These are phyloP conservation scores for Tricholoma sp. DNA, from an alignment of 768 basidiomycete species.

Conservation along the genomic window DNA sequence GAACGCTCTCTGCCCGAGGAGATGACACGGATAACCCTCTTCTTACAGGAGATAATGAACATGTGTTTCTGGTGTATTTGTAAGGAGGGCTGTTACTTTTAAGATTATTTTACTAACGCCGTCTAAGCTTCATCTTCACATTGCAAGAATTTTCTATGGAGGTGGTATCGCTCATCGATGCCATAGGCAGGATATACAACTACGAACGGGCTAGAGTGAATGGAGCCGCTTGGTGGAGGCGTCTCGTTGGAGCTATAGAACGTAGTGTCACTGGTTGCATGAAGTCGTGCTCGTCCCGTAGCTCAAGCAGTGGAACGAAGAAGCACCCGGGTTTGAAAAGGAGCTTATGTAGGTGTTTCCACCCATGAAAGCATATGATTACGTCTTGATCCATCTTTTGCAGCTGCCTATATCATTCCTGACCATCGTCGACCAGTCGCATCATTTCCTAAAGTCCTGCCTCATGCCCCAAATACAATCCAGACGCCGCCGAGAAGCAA, in stretches of 20 bases:
- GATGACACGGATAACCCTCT: conserved; percentile 31
- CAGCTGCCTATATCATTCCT: conserved; percentile 52
- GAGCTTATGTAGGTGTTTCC: conserved; percentile 35
- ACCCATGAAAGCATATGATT: background rate
- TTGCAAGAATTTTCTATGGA: conserved; percentile 92
- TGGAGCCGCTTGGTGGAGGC: conserved; percentile 34
- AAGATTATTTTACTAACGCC: background rate
- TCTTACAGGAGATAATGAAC: conserved; percentile 59
- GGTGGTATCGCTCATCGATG: conserved; percentile 73
- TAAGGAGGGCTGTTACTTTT: conserved; percentile 33
- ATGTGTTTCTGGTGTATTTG: conserved; percentile 90
- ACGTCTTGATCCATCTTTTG: background rate
- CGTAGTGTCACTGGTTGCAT: background rate
- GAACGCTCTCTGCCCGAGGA: conserved; percentile 11
- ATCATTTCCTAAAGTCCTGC: conserved; percentile 74
- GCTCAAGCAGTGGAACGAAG: background rate
- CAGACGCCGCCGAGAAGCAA: conserved; percentile 66
- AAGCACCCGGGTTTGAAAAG: conserved; percentile 14
- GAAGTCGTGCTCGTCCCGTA: background rate
- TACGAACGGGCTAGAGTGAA: conserved; percentile 48
- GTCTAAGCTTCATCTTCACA: conserved; percentile 85
- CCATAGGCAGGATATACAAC: conserved; percentile 73
- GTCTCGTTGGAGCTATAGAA: conserved; percentile 23
- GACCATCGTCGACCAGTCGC: conserved; percentile 45
- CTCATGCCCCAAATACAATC: conserved; percentile 82